These are phyloP conservation scores for Phialophora macrospora DNA, from an alignment of 2,329 filamentous ascomycete species.

Conservation along the genomic window DNA sequence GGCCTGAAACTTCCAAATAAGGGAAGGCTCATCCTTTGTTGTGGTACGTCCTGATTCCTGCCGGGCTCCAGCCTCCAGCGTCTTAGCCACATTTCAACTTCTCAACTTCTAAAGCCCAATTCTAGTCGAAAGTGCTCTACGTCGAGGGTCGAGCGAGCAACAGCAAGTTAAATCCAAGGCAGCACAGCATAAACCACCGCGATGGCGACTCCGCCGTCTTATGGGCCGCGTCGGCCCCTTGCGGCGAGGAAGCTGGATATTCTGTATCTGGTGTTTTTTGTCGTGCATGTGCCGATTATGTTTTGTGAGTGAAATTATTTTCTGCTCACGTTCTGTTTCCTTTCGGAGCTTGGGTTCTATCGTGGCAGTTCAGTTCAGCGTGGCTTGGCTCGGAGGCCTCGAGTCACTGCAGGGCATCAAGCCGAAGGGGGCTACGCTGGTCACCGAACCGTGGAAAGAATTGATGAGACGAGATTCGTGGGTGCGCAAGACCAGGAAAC, in stretches of 20 bases:
- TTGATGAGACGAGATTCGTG: not conserved
- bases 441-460: not conserved
- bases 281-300: slow-evolving; percentile 65
- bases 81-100: not conserved
- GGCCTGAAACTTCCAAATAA: not conserved
- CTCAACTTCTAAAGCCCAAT: too few species aligned
- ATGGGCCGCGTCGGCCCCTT: slow-evolving; percentile 19
- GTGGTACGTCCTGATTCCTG: not conserved
- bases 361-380: not conserved
- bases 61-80: not conserved
- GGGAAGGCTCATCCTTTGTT: not conserved
- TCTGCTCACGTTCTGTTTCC: not conserved
- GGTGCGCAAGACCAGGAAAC: not conserved
- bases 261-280: slow-evolving; percentile 63
- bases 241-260: slow-evolving; percentile 47
- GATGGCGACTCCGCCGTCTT: not conserved
- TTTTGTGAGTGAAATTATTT: slow-evolving; percentile 54
- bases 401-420: not conserved
- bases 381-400: not conserved
- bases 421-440: not conserved
- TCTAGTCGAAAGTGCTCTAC: too few species aligned
- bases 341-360: not conserved
- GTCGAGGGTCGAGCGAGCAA: too few species aligned
- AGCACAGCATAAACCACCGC: not conserved
- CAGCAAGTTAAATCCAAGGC: too few species aligned